phyloP scores from a whole-genome alignment of 352 stramenopile species.

The Phytophthora citricola region DNA sequence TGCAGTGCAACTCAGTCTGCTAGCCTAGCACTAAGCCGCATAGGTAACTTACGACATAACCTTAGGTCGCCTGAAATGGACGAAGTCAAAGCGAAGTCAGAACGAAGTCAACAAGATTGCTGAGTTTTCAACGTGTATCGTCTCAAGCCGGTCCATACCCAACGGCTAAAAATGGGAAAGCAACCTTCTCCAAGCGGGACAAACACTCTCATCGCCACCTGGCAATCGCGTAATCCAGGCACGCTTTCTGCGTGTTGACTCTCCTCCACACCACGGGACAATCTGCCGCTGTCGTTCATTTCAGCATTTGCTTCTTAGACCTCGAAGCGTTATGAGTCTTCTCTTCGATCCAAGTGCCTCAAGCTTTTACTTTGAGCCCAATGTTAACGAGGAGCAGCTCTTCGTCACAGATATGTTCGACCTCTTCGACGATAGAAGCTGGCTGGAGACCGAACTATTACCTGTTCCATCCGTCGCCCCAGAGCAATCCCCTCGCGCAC shows the following conservation, averaged over 20 bases:
- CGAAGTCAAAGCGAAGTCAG: neutral
- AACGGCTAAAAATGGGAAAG: slow-evolving; percentile 20
- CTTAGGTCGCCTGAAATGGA: too few species aligned
- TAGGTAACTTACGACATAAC: too few species aligned
- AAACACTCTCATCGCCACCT: slow-evolving; percentile 18
- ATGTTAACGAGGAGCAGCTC: slow-evolving; percentile 9
- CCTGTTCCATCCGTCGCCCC: neutral
- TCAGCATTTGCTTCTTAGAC: slow-evolving; percentile 1
- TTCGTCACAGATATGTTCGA: slow-evolving; percentile 16
- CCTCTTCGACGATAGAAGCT: slow-evolving; percentile 17
- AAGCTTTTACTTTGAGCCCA: slow-evolving; percentile 17
- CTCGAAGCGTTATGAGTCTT: slow-evolving; percentile 13
- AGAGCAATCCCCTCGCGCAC: neutral
- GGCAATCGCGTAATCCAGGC: slow-evolving; percentile 16
- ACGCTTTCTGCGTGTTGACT: slow-evolving; percentile 23
- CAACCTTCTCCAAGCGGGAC: slow-evolving; percentile 14
- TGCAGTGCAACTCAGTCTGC: too few species aligned
- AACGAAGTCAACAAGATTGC: slow-evolving; percentile 14
- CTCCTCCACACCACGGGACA: neutral
- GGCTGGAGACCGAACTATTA: neutral
- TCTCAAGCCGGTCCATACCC: neutral
- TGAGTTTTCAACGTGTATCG: slow-evolving; percentile 12
- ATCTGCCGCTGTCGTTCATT: slow-evolving; percentile 11
- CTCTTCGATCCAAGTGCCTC: slow-evolving; percentile 12
- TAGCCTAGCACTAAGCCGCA: too few species aligned